A percentile compares a stretch with the other conserved stretches of the same genome.
These are phyloP conservation scores for Cephalotrichum gorgonifer DNA, from an alignment of 2,329 filamentous ascomycete genomes.

Conservation along the genomic window DNA sequence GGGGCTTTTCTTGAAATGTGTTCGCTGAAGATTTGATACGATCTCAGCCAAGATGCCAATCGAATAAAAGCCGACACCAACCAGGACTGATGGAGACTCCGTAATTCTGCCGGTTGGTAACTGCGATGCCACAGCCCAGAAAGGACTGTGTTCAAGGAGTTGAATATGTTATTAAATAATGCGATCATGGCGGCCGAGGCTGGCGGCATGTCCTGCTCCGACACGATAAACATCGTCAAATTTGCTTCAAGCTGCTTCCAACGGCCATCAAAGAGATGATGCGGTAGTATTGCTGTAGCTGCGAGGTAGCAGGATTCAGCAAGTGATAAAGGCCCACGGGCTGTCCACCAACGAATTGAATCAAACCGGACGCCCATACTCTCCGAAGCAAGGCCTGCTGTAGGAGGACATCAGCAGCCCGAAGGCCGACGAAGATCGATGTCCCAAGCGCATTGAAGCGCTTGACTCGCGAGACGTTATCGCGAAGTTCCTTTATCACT, in stretches of 20 bases:
- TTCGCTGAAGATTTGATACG: conserved; percentile 45
- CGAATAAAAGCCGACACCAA: conserved; percentile 38
- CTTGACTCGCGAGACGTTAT: conserved; percentile 13
- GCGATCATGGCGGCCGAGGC: conserved; percentile 29
- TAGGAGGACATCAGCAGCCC: conserved; percentile 20
- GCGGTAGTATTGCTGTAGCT: conserved; percentile 35
- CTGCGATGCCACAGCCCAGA: conserved; percentile 23
- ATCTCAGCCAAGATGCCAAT: conserved; percentile 44
- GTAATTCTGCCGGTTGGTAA: conserved; percentile 10
- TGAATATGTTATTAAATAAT: conserved; percentile 42
- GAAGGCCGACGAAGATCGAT: conserved; percentile 26
- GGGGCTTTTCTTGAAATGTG: conserved; percentile 24
- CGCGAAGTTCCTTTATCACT: neutral
- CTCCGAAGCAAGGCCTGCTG: conserved; percentile 20
- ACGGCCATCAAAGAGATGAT: conserved; percentile 42
- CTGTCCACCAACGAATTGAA: conserved; percentile 15
- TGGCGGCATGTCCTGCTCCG: conserved; percentile 38
- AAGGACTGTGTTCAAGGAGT: conserved; percentile 44
- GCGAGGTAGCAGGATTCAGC: neutral
- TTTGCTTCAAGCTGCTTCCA: conserved; percentile 43
- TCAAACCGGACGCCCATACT: conserved; percentile 17
- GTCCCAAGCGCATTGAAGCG: conserved; percentile 21
- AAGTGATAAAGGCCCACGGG: conserved; percentile 14
- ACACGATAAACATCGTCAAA: conserved; percentile 36
- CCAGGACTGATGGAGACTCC: conserved; percentile 22